Evolutionary conservation across 108 stramenopile species (phyloP).

Genomic region (Fragilaria crotonensis): DNA sequence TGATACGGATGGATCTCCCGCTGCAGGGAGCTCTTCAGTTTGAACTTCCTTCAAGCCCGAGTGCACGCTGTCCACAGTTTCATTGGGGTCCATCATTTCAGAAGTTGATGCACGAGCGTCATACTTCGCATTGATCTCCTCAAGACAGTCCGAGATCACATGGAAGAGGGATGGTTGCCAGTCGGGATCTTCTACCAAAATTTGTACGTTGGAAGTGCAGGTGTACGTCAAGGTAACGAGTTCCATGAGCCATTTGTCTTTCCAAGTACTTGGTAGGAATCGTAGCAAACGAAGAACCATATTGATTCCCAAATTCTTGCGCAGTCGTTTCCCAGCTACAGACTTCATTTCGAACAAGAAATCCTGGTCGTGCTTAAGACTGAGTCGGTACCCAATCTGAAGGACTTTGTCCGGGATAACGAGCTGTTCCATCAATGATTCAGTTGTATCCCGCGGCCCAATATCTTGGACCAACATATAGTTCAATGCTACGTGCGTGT

Average conservation of each 20-base stretch:
- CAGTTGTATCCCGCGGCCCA: conserved; percentile 12
- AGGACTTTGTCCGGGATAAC: conserved; percentile 16
- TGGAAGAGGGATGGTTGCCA: conserved; percentile 78
- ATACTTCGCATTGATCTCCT: conserved; percentile 36
- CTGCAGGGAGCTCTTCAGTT: no score
- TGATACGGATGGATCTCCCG: no score
- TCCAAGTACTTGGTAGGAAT: conserved; percentile 47
- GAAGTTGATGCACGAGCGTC: background rate
- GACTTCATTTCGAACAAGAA: conserved; percentile 5
- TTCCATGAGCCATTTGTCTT: conserved; percentile 61
- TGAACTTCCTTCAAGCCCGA: no score
- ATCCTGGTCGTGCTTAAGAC: conserved; percentile 5
- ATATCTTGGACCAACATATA: conserved; percentile 42
- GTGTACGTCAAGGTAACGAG: conserved; percentile 34
- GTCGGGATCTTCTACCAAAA: conserved; percentile 42
- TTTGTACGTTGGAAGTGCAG: conserved; percentile 22
- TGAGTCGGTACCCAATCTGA: conserved; percentile 22
- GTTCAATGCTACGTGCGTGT: conserved; percentile 46
- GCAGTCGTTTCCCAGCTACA: conserved; percentile 16
- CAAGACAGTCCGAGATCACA: conserved; percentile 63
- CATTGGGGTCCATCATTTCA: background rate
- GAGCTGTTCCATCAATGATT: conserved; percentile 27
- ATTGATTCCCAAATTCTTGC: conserved; percentile 37
- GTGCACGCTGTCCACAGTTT: background rate
- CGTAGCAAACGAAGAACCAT: conserved; percentile 61